phyloP scores from a whole-genome alignment of 164 flowering plant genomes.

The Paratinospora sagittata region DNA sequence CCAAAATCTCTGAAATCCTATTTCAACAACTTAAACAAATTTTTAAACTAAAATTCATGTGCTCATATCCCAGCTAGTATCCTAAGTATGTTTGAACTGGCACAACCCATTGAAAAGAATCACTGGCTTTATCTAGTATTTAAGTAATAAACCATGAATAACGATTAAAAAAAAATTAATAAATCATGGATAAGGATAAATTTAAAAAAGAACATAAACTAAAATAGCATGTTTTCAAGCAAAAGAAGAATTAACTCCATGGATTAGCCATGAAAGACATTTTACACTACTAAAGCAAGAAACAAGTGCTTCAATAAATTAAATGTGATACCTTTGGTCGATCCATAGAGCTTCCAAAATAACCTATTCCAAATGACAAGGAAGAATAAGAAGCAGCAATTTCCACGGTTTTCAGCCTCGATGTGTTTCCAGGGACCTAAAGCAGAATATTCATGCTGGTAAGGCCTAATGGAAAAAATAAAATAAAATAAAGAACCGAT shows the following conservation, averaged over 20 bases:
- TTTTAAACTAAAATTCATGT: no score
- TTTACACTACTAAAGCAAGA: no score
- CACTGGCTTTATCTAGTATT: no score
- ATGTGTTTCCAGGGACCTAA: slow-evolving; percentile 41
- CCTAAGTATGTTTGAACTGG: no score
- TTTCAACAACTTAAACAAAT: background rate
- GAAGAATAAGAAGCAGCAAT: slow-evolving; percentile 80
- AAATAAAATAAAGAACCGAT: background rate
- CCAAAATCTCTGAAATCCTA: background rate
- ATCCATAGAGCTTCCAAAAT: slow-evolving; percentile 78
- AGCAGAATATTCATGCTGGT: slow-evolving; percentile 4
- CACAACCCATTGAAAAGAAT: no score
- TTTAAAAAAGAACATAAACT: background rate
- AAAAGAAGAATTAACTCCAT: background rate
- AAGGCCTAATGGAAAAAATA: background rate
- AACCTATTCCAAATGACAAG: slow-evolving; percentile 83
- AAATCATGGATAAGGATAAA: background rate
- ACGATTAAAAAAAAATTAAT: no score
- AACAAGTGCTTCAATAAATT: background rate
- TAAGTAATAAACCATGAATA: no score
- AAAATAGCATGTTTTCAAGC: background rate
- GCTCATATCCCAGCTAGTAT: no score
- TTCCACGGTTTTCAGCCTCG: slow-evolving; percentile 64
- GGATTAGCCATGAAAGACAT: background rate
- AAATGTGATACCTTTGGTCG: slow-evolving; percentile 70